phyloP scores from a whole-genome alignment of 208 protist genomes.

The Acanthamoeba sp. region DNA sequence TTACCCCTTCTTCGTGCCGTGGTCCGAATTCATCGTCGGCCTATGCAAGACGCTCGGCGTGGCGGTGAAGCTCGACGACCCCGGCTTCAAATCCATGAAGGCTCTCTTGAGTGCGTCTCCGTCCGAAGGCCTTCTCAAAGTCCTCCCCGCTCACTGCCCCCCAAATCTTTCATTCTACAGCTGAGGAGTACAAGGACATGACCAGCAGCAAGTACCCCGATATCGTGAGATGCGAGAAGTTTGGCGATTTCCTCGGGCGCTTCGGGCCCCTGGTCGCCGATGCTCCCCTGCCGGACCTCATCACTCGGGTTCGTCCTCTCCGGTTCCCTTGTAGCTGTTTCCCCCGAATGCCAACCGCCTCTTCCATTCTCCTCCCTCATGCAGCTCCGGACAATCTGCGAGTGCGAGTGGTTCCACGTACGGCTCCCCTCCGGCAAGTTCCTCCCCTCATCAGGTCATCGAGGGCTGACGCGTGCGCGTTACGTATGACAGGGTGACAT shows the following conservation, averaged over 20 bases:
- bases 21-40: constrained; percentile 27
- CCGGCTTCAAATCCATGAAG: background rate
- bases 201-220: constrained; percentile 23
- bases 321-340: background rate
- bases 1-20: constrained; percentile 57
- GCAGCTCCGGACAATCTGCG: constrained; percentile 13
- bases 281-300: background rate
- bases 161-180: background rate
- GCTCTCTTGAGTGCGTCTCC: constrained; percentile 48
- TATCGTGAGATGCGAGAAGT: constrained; percentile 25
- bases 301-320: background rate
- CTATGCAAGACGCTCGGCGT: constrained; percentile 3
- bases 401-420: constrained; percentile 39
- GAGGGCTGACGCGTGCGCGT: no score
- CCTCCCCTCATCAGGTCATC: background rate
- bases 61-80: background rate
- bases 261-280: constrained; percentile 33
- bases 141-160: background rate
- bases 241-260: constrained; percentile 38
- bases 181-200: constrained; percentile 63
- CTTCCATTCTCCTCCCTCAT: background rate
- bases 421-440: no score
- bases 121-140: no score
- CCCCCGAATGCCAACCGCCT: background rate
- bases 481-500: background rate